phyloP scores from a whole-genome alignment of 257 asterid species.

The Primulina tabacum region DNA sequence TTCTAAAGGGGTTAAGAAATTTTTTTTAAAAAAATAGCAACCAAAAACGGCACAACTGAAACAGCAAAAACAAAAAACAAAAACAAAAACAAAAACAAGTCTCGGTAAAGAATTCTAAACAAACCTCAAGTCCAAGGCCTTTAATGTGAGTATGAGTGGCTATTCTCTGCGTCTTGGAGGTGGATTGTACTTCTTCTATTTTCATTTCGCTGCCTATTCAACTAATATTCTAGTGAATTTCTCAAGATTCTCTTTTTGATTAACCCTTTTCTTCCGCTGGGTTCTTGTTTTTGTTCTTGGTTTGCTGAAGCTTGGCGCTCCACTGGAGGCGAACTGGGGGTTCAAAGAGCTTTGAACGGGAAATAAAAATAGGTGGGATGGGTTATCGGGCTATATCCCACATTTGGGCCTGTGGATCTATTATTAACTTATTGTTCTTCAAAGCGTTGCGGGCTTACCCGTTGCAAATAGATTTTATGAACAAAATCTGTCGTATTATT shows the following conservation, averaged over 20 bases:
- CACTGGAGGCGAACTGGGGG: neutral
- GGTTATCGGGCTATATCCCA: neutral
- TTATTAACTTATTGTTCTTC: too few species aligned
- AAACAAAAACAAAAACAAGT: too few species aligned
- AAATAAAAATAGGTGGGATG: neutral
- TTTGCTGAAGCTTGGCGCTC: neutral
- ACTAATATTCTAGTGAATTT: neutral
- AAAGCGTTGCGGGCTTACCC: too few species aligned
- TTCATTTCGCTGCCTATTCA: constrained; percentile 29
- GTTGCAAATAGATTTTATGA: too few species aligned
- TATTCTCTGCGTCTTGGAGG: constrained; percentile 50
- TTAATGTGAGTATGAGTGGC: constrained; percentile 59
- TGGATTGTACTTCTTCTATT: constrained; percentile 58
- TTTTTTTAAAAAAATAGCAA: too few species aligned
- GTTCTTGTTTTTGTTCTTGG: too few species aligned
- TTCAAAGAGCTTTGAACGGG: neutral
- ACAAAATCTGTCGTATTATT: too few species aligned
- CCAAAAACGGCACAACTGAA: neutral
- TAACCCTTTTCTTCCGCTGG: too few species aligned
- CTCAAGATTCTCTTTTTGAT: too few species aligned
- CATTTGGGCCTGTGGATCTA: neutral
- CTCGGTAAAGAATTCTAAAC: neutral
- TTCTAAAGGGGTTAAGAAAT: neutral
- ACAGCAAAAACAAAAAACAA: too few species aligned
- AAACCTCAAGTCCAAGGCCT: constrained; percentile 57